Evolutionary conservation across 805 yeast genomes (phyloP).

Genomic region (Wickerhamomyces rabaulensis): DNA sequence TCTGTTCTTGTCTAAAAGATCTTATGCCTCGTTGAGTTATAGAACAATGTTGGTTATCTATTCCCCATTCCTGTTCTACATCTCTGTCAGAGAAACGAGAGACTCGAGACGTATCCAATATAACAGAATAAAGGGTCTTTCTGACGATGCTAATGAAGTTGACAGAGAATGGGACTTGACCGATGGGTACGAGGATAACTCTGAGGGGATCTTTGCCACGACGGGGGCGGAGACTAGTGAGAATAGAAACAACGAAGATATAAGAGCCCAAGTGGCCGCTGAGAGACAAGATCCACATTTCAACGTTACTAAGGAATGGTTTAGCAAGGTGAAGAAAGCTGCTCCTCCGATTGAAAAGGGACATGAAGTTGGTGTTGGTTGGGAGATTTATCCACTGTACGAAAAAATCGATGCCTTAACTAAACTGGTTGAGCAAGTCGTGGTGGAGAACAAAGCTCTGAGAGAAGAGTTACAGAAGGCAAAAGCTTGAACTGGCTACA

Average conservation of each 20-base stretch:
- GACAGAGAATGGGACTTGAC: conserved; percentile 81
- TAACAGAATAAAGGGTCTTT: conserved; percentile 55
- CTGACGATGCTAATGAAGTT: conserved; percentile 76
- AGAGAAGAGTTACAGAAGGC: conserved; percentile 7
- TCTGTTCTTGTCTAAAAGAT: conserved; percentile 30
- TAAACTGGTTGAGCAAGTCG: conserved; percentile 15
- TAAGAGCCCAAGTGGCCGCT: conserved; percentile 53
- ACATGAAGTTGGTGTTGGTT: conserved; percentile 47
- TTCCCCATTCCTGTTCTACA: conserved; percentile 57
- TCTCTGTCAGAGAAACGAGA: conserved; percentile 59
- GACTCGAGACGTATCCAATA: conserved; percentile 67
- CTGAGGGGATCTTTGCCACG: conserved; percentile 25
- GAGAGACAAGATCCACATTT: conserved; percentile 69
- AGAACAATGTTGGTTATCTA: conserved; percentile 60
- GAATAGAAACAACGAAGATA: conserved; percentile 30
- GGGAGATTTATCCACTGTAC: conserved; percentile 58
- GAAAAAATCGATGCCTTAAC: conserved; percentile 38
- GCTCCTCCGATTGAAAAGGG: conserved; percentile 61
- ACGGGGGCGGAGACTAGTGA: conserved; percentile 22
- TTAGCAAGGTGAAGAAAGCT: conserved; percentile 38
- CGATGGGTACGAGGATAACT: conserved; percentile 55
- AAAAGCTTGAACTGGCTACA: background rate
- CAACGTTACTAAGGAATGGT: conserved; percentile 49
- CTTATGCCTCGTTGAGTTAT: conserved; percentile 40
- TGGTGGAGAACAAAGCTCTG: conserved; percentile 16